Evolutionary conservation across 768 basidiomycete genomes (phyloP), one percentile per base, ranked within the genome.

Genomic region (Termitomyces titanicus): DNA sequence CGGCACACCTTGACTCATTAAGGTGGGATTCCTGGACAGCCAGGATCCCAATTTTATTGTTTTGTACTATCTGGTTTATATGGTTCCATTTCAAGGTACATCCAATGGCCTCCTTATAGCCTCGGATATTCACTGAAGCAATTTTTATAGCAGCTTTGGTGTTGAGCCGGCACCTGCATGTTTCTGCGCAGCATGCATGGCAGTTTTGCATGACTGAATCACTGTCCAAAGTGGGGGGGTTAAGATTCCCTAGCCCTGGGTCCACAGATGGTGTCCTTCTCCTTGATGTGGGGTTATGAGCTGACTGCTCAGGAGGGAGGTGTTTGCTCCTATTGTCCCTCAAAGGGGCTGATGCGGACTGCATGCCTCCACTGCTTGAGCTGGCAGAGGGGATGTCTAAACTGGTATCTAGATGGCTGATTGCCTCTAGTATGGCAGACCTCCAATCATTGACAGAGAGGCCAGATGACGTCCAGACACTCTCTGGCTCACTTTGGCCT

Each of bases 281-380:
- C 12, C 20, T 24, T 3, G 43, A 39, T 18, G 49, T 27, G 25
- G 55, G 31, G 13, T 27, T 3, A 11, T n/a, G 20, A 39, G 55
- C 49, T 20, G 43, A 46, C 55, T 56, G 55, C 55, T 40, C 37
- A 27, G 55, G 49, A 22, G 20, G 40, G 35, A 42, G 34, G 4
- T 4, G 13, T 20, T 45, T 20, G 39, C 47, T 27, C 25, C 49
- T 33, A 18, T n/a, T 39, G 18, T 8, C 35, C 35, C 13, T 11
- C 11, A 7, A 8, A 11, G 44, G 18, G 10, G 3, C 39, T 5
- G 17, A 42, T 31, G 10, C 49, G 31, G n/a, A n/a, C n/a, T n/a
- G n/a, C n/a, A n/a, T n/a, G n/a, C n/a, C n/a, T n/a, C n/a, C n/a
- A n/a, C n/a, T 25, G 15, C 24, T 25, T 18, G 7, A 0, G 5